phyloP scores from a whole-genome alignment of 805 yeast species.

The Diddensiella caesifluorescens region DNA sequence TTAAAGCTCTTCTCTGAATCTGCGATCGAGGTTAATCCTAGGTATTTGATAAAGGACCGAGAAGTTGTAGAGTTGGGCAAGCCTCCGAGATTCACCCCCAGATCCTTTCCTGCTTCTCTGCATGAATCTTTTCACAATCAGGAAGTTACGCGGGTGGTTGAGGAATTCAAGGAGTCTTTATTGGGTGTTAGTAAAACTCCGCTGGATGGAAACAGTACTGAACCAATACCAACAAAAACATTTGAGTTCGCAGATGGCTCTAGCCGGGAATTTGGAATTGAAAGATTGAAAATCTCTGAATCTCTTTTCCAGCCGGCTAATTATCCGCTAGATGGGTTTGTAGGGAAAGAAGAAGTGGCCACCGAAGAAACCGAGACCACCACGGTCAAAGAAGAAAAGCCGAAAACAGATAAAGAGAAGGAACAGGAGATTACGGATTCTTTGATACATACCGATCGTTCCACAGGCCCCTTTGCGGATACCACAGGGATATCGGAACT shows the following conservation, averaged over 20 bases:
- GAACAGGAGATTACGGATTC: slow-evolving; percentile 13
- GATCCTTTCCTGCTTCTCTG: slow-evolving; percentile 31
- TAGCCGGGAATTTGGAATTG: slow-evolving; percentile 51
- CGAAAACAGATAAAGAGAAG: slow-evolving; percentile 6
- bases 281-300: slow-evolving; percentile 63
- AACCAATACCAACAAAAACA: slow-evolving; percentile 42
- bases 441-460: slow-evolving; percentile 18
- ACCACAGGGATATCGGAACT: slow-evolving; percentile 50
- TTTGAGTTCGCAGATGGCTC: slow-evolving; percentile 62
- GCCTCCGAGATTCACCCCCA: slow-evolving; percentile 32
- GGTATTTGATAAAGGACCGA: slow-evolving; percentile 49
- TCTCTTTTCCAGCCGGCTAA: slow-evolving; percentile 58
- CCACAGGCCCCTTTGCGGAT: slow-evolving; percentile 14
- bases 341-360: slow-evolving; percentile 9
- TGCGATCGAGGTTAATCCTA: slow-evolving; percentile 38
- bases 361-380: slow-evolving; percentile 14
- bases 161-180: slow-evolving; percentile 44
- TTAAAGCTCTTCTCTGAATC: slow-evolving; percentile 36
- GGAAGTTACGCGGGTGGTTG: slow-evolving; percentile 44
- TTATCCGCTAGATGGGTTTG: slow-evolving; percentile 25
- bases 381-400: slow-evolving; percentile 5
- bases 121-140: slow-evolving; percentile 50
- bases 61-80: slow-evolving; percentile 28
- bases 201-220: slow-evolving; percentile 32
- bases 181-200: slow-evolving; percentile 38